These are phyloP conservation scores for Prosopis cineraria DNA, from an alignment of 306 rosid species.

Conservation along the genomic window DNA sequence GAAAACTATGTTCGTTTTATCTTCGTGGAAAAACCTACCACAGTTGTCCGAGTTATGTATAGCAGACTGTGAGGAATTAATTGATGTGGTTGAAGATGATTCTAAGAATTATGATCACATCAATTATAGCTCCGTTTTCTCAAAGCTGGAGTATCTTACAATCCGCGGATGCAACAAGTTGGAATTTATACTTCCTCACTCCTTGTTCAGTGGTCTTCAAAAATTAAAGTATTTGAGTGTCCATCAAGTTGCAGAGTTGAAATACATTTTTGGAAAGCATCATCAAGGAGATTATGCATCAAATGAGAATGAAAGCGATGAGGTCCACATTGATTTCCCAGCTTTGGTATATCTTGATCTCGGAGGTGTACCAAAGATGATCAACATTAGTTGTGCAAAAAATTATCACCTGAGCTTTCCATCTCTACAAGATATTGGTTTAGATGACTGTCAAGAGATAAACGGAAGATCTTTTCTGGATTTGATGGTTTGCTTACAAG, in stretches of 20 bases:
- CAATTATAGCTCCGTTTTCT: neutral
- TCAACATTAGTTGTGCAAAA: neutral
- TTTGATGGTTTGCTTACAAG: neutral
- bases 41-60: neutral
- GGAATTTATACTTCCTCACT: neutral
- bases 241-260: neutral
- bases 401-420: neutral
- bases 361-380: neutral
- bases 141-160: fast-evolving
- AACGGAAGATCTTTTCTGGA: neutral
- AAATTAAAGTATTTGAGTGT: neutral
- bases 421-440: neutral
- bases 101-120: neutral
- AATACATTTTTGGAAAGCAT: neutral
- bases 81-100: neutral
- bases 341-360: neutral
- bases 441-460: neutral
- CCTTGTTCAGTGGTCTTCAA: neutral
- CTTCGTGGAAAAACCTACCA: neutral
- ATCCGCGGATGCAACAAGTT: neutral
- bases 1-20: neutral
- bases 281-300: neutral
- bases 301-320: neutral
- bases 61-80: neutral
- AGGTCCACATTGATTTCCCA: neutral